A percentile compares a stretch with the other conserved stretches of the same genome.
Evolutionary conservation across 495 filamentous ascomycete genomes (phyloP).

Genomic region (Aspergillus sclerotioniger): DNA sequence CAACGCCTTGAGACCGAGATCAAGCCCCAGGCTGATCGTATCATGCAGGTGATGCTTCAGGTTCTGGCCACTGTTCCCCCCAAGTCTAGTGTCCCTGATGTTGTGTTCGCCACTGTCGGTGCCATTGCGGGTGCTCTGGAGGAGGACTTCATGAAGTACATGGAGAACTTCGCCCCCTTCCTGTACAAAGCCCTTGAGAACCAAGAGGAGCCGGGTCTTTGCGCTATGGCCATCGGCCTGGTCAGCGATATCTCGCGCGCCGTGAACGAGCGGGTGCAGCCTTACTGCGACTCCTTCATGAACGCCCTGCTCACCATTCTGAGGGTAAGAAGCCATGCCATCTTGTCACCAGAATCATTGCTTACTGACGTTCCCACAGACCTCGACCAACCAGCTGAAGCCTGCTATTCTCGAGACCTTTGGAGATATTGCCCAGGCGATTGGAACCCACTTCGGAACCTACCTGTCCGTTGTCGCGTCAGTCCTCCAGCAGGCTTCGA

Average conservation of each 20-base stretch:
- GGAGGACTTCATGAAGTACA: slow-evolving; percentile 90
- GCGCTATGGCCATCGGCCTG: slow-evolving; percentile 94
- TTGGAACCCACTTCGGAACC: slow-evolving; percentile 85
- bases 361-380: slow-evolving; percentile 49
- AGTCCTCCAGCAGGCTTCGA: slow-evolving; percentile 88
- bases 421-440: slow-evolving; percentile 95
- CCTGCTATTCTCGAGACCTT: slow-evolving; percentile 97
- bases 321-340: slow-evolving; percentile 57
- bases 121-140: slow-evolving; percentile 83
- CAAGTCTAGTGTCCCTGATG: slow-evolving; percentile 94
- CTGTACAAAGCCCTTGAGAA: slow-evolving; percentile 90
- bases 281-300: slow-evolving; percentile 96
- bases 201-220: slow-evolving; percentile 90
- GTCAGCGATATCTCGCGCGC: slow-evolving; percentile 95
- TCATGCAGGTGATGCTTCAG: slow-evolving; percentile 84
- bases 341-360: background rate
- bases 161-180: slow-evolving; percentile 89
- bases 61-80: slow-evolving; percentile 71
- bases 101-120: slow-evolving; percentile 85
- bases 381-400: slow-evolving; percentile 91
- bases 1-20: slow-evolving; percentile 91
- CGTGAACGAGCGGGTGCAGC: slow-evolving; percentile 82
- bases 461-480: slow-evolving; percentile 90
- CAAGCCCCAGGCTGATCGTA: slow-evolving; percentile 82
- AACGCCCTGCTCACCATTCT: slow-evolving; percentile 91